These are phyloP conservation scores for Parachaetomium inaequale DNA, from an alignment of 495 filamentous ascomycete genomes.

Conservation along the genomic window DNA sequence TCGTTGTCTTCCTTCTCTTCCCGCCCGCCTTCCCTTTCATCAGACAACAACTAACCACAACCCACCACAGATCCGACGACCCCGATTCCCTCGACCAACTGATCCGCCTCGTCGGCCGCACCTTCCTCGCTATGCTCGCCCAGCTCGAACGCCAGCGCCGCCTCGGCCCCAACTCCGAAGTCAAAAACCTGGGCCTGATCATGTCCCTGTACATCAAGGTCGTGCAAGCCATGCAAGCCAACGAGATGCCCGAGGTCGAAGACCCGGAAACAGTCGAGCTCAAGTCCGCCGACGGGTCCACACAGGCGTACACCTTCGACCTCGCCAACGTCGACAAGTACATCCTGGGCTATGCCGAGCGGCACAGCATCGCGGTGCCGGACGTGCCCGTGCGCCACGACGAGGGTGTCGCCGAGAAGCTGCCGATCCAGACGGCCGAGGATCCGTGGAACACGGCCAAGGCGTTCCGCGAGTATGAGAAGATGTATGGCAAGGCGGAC, in stretches of 20 bases:
- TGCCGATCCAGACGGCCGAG: slow-evolving; percentile 19
- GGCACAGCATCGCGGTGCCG: slow-evolving; percentile 22
- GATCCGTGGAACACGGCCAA: slow-evolving; percentile 21
- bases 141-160: slow-evolving; percentile 29
- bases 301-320: slow-evolving; percentile 20
- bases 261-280: slow-evolving; percentile 16
- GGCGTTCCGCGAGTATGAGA: slow-evolving; percentile 15
- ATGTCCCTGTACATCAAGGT: slow-evolving; percentile 36
- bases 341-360: slow-evolving; percentile 23
- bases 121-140: slow-evolving; percentile 38
- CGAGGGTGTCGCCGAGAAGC: slow-evolving; percentile 15
- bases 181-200: slow-evolving; percentile 31
- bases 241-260: slow-evolving; percentile 1
- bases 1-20: not conserved
- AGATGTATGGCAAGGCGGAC: not conserved
- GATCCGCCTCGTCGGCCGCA: slow-evolving; percentile 28
- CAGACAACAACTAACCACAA: not conserved
- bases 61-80: slow-evolving; percentile 30
- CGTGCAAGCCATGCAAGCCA: slow-evolving; percentile 5
- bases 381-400: slow-evolving; percentile 16
- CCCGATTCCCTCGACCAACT: slow-evolving; percentile 17
- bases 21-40: no score
- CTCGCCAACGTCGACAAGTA: slow-evolving; percentile 13
- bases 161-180: slow-evolving; percentile 27
- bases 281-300: not conserved